Percentiles rank a stretch among this genome's conserved stretches.
These are phyloP conservation scores for Eragrostis tef DNA, from an alignment of 202 grass and related monocot species.

Conservation along the genomic window DNA sequence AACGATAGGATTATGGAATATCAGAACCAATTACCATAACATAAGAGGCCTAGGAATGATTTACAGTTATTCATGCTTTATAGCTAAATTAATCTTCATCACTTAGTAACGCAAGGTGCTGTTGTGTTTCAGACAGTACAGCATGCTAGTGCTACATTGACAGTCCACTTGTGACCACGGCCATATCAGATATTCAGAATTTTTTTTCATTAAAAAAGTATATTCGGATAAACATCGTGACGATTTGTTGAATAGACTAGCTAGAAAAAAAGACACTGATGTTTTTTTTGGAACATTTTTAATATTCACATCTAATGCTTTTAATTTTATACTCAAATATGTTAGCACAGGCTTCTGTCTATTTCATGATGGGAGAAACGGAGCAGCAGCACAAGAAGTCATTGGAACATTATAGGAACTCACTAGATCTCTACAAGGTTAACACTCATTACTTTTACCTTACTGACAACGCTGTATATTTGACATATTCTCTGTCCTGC, in stretches of 20 bases:
- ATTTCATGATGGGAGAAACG: conserved; percentile 76
- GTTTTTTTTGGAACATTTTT: conserved; percentile 23
- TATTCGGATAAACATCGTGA: not conserved
- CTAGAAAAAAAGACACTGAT: not conserved
- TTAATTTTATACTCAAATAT: conserved; percentile 41
- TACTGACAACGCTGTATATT: not conserved
- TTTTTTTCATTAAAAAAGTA: not conserved
- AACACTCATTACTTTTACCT: conserved; percentile 6
- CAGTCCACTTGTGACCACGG: not conserved
- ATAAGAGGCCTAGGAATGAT: not conserved
- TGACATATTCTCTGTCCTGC: conserved; percentile 37
- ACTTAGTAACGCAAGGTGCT: not conserved
- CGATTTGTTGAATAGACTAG: conserved; percentile 3
- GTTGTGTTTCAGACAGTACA: not conserved
- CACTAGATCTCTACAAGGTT: conserved; percentile 90
- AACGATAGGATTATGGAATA: not conserved
- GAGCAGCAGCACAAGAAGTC: conserved; percentile 86
- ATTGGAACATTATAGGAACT: conserved; percentile 75
- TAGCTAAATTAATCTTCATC: not conserved
- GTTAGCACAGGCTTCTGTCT: conserved; percentile 78
- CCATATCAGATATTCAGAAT: not conserved
- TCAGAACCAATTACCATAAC: not conserved
- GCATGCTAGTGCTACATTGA: conserved; percentile 2
- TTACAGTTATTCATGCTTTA: not conserved
- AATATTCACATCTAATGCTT: conserved; percentile 39